phyloP scores from a whole-genome alignment of 805 yeast genomes.

The Saccharomycopsis amapae region DNA sequence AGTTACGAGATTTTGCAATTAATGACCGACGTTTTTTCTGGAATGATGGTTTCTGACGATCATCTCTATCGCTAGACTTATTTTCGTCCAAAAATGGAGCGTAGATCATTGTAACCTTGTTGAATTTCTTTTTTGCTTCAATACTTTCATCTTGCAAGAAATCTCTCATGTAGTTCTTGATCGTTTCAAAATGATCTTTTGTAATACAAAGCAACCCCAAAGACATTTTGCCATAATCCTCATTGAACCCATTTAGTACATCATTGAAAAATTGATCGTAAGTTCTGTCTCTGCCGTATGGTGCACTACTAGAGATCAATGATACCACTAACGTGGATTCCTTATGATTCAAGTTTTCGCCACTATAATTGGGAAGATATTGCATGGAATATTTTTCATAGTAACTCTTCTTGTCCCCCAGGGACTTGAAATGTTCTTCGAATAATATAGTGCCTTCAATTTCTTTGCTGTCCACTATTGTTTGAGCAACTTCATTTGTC shows the following conservation, averaged over 20 bases:
- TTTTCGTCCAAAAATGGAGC: slow-evolving; percentile 18
- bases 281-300: slow-evolving; percentile 33
- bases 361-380: slow-evolving; percentile 12
- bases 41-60: slow-evolving; percentile 18
- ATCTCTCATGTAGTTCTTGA: slow-evolving; percentile 11
- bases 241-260: slow-evolving; percentile 28
- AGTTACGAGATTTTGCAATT: slow-evolving; percentile 28
- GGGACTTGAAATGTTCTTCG: slow-evolving; percentile 5
- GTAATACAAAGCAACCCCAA: slow-evolving; percentile 22
- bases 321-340: slow-evolving; percentile 12
- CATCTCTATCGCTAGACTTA: slow-evolving; percentile 8
- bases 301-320: slow-evolving; percentile 10
- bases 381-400: slow-evolving; percentile 7
- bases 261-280: slow-evolving; percentile 30
- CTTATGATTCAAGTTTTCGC: slow-evolving; percentile 1
- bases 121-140: slow-evolving; percentile 9
- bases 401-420: not conserved
- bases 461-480: not conserved
- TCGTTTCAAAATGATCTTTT: slow-evolving; percentile 1
- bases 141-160: slow-evolving; percentile 6
- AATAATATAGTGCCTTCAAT: not conserved
- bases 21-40: slow-evolving; percentile 28
- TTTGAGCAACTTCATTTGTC: not conserved
- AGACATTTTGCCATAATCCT: slow-evolving; percentile 23
- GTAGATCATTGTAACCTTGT: slow-evolving; percentile 14